These are phyloP conservation scores for Creolimax fragrantissima DNA, from an alignment of 78 protist species.

Conservation along the genomic window DNA sequence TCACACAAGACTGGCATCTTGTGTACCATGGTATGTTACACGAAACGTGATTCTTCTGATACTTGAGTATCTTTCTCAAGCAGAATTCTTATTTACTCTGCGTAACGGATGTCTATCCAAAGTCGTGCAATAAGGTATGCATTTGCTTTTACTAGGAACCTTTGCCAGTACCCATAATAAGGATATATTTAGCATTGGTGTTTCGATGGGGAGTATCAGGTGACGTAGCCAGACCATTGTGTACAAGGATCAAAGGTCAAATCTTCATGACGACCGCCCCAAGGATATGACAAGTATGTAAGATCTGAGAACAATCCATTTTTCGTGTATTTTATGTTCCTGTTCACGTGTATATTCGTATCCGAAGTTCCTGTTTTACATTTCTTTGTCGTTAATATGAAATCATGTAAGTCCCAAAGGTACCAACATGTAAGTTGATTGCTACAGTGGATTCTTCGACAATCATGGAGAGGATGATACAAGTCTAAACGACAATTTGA, in stretches of 20 bases:
- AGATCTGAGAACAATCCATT: too few relatives aligned
- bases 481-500: not conserved
- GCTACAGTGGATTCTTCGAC: constrained; percentile 17
- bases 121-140: too few relatives aligned
- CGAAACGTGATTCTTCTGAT: not conserved
- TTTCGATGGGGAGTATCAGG: not conserved
- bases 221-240: constrained; percentile 18
- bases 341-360: too few relatives aligned
- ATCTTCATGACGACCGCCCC: not conserved
- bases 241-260: not conserved
- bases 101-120: not conserved
- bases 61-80: not conserved
- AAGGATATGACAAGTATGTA: not conserved
- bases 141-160: too few relatives aligned
- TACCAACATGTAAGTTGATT: not conserved
- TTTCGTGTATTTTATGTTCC: too few relatives aligned
- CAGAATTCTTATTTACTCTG: not conserved
- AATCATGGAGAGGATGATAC: not conserved
- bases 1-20: constrained; percentile 20
- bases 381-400: too few relatives aligned
- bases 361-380: too few relatives aligned
- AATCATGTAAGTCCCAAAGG: too few relatives aligned
- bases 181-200: not conserved
- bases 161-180: not conserved
- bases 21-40: not conserved